These are phyloP conservation scores for Boletus reticulatus DNA, from an alignment of 768 basidiomycete genomes.

Conservation along the genomic window DNA sequence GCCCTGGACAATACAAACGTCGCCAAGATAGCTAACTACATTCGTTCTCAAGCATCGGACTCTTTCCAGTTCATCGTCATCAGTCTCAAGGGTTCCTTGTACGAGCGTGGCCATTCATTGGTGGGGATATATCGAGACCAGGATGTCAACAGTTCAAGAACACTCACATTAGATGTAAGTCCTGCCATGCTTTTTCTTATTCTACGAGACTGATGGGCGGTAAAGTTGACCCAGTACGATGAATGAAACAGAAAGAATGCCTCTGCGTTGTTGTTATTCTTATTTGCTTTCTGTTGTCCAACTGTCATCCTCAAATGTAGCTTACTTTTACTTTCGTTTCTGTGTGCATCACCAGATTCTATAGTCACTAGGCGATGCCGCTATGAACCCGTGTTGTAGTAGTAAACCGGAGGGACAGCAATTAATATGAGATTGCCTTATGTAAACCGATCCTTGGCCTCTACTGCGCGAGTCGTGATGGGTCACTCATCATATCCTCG, in stretches of 20 bases:
- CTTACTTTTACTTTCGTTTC: too few species aligned
- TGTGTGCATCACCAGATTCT: too few species aligned
- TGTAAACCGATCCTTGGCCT: constrained; percentile 6
- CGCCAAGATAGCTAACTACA: constrained; percentile 92
- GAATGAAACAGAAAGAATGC: constrained; percentile 16
- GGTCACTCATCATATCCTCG: constrained; percentile 49
- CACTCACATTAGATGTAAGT: constrained; percentile 85
- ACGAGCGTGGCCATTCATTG: constrained; percentile 85
- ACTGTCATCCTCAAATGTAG: not conserved
- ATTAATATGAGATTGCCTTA: constrained; percentile 1
- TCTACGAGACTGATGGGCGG: constrained; percentile 5
- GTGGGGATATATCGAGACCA: constrained; percentile 96
- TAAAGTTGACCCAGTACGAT: constrained; percentile 29
- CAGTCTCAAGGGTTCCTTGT: constrained; percentile 90
- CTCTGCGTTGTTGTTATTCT: constrained; percentile 16
- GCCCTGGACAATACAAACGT: constrained; percentile 99
- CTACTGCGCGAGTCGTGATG: constrained; percentile 12
- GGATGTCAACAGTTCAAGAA: constrained; percentile 87
- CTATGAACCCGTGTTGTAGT: too few species aligned
- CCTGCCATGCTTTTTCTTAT: not conserved
- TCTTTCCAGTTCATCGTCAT: constrained; percentile 96
- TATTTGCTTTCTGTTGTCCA: constrained; percentile 20
- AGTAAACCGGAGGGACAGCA: too few species aligned
- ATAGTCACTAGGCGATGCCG: too few species aligned
- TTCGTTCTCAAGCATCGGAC: constrained; percentile 78